A percentile compares a stretch with the other conserved stretches of the same genome.
Conservation (phyloP, 1,284 basidiomycete genomes). For the Moesziomyces sp. region DNA sequence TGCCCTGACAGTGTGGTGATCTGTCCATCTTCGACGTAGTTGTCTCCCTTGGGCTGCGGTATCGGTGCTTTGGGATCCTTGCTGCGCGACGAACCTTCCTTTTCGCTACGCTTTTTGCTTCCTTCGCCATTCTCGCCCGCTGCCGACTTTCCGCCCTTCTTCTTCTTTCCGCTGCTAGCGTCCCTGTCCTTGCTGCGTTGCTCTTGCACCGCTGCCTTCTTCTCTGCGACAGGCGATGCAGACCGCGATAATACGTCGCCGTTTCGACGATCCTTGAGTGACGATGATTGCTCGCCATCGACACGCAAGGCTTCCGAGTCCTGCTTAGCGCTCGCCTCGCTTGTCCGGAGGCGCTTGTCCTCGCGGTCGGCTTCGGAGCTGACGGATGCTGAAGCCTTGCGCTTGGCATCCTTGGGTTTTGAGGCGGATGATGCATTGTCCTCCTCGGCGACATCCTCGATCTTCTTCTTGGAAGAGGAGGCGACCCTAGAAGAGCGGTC, state of each 20-base stretch:
- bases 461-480: constrained; percentile 55
- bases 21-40: constrained; percentile 38
- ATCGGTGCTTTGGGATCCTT: constrained; percentile 44
- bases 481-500: constrained; percentile 41
- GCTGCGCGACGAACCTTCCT: constrained; percentile 14
- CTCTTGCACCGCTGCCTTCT: constrained; percentile 16
- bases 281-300: constrained; percentile 9
- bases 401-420: constrained; percentile 44
- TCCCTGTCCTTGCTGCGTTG: constrained; percentile 38
- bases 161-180: constrained; percentile 44
- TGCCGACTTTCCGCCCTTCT: constrained; percentile 47
- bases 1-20: constrained; percentile 59
- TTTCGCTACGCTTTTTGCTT: constrained; percentile 42
- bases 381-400: constrained; percentile 46
- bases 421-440: constrained; percentile 14
- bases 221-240: constrained; percentile 27
- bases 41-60: constrained; percentile 43
- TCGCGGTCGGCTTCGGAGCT: constrained; percentile 39
- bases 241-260: constrained; percentile 30
- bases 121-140: constrained; percentile 40
- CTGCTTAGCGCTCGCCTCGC: constrained; percentile 18
- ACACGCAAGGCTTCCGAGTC: constrained; percentile 16
- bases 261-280: constrained; percentile 29
- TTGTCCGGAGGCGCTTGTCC: constrained; percentile 42
- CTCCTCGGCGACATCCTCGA: constrained; percentile 41